phyloP scores from a whole-genome alignment of 176 grass and related monocot species.

The Aegilops longissima region DNA sequence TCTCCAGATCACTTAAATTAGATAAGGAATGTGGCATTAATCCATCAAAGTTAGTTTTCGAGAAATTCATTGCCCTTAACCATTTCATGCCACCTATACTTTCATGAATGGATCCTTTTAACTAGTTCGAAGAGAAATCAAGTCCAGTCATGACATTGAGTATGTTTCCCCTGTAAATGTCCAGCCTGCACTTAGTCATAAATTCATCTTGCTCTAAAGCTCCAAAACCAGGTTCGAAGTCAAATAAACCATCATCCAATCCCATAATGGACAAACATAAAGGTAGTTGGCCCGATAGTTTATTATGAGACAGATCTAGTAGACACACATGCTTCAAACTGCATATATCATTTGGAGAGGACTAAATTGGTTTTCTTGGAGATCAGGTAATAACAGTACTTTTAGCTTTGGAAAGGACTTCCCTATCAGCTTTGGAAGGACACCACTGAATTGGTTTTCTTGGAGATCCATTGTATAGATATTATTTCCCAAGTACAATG shows the following conservation, averaged over 20 bases:
- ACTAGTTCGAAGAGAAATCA: conserved; percentile 31
- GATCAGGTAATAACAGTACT: too few relatives aligned
- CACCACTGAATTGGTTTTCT: conserved; percentile 15
- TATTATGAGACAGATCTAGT: conserved; percentile 32
- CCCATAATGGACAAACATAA: conserved; percentile 29
- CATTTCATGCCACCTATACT: conserved; percentile 28
- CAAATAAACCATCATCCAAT: neutral
- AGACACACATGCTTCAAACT: neutral
- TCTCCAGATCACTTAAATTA: conserved; percentile 19
- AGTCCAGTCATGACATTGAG: conserved; percentile 3
- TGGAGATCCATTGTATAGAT: neutral
- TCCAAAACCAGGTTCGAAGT: too few relatives aligned
- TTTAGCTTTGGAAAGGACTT: conserved; percentile 2
- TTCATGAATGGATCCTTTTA: conserved; percentile 35
- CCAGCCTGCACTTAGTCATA: conserved; percentile 18
- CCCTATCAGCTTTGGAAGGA: neutral
- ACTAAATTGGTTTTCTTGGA: too few relatives aligned
- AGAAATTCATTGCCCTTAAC: conserved; percentile 26
- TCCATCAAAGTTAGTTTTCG: conserved; percentile 9
- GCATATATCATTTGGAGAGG: conserved; percentile 8
- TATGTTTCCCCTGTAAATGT: conserved; percentile 14
- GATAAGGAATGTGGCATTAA: conserved; percentile 6
- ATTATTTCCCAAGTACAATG: neutral
- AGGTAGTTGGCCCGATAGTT: conserved; percentile 5
- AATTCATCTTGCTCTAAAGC: neutral